phyloP scores from a whole-genome alignment of 768 basidiomycete species.

The Kwoniella mangroviensis region DNA sequence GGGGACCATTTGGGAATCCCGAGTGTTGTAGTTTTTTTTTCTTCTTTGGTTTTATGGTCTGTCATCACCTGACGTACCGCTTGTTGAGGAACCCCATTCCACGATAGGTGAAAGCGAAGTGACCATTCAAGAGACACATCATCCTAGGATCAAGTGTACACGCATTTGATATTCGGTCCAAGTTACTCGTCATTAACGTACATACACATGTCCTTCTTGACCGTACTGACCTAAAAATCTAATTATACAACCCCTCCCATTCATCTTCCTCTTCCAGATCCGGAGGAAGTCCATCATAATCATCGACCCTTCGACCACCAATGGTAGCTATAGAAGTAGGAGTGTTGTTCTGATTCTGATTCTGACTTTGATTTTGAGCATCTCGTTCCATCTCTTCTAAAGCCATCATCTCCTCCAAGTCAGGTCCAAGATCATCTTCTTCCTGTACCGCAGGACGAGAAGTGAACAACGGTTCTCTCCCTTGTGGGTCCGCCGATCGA shows the following conservation, averaged over 20 bases:
- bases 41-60: no score
- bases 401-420: conserved; percentile 59
- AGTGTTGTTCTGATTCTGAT: not conserved
- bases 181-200: not conserved
- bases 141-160: no score
- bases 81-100: no score
- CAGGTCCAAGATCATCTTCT: conserved; percentile 55
- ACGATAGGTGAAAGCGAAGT: no score
- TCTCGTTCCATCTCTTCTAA: conserved; percentile 74
- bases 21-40: no score
- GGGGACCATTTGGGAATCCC: no score
- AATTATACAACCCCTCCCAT: conserved; percentile 53
- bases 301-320: conserved; percentile 2
- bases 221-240: not conserved
- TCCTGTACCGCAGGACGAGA: conserved; percentile 61
- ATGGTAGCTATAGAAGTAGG: not conserved
- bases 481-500: conserved; percentile 1
- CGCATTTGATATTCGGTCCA: no score
- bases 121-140: no score
- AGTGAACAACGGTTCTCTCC: conserved; percentile 59
- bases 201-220: not conserved
- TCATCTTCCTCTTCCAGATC: conserved; percentile 43
- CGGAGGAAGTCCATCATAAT: conserved; percentile 19
- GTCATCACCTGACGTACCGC: no score
- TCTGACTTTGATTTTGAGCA: conserved; percentile 48